phyloP scores from a whole-genome alignment of 768 basidiomycete genomes.

The Harrya chromipes region DNA sequence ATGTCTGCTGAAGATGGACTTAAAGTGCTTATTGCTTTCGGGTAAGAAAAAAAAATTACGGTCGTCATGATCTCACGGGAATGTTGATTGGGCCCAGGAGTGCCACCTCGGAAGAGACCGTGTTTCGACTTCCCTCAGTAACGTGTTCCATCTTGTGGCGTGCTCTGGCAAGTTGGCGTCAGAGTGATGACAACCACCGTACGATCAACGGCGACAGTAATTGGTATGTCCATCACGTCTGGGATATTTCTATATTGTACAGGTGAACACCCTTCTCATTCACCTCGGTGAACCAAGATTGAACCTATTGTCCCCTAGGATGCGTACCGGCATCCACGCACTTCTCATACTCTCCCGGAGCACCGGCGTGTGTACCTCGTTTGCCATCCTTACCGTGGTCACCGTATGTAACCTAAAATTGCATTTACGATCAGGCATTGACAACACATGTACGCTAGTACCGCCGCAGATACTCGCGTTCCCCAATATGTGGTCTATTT shows the following conservation, averaged over 20 bases:
- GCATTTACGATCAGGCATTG: not conserved
- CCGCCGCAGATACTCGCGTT: conserved; percentile 8
- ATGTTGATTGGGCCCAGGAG: conserved; percentile 5
- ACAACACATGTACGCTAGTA: not conserved
- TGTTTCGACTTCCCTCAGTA: conserved; percentile 6
- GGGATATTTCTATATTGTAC: conserved; percentile 7
- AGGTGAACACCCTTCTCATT: not conserved
- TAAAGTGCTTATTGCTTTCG: conserved; percentile 12
- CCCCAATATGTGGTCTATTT: conserved; percentile 24
- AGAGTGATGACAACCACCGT: not conserved
- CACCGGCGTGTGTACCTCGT: conserved; percentile 18
- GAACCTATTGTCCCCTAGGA: conserved; percentile 1
- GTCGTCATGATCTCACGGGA: not conserved
- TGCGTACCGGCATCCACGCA: conserved; percentile 14
- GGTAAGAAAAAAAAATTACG: conserved; percentile 1
- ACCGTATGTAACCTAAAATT: conserved; percentile 2
- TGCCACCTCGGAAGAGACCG: conserved; percentile 10
- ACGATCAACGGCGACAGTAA: conserved; percentile 6
- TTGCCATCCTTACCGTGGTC: conserved; percentile 13
- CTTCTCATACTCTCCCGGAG: conserved; percentile 14
- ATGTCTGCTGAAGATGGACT: not conserved
- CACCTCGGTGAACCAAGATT: not conserved
- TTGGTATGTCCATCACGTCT: conserved; percentile 17
- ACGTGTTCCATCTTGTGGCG: not conserved
- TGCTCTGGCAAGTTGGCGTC: not conserved